Evolutionary conservation across 805 yeast species (phyloP).

Genomic region (Schwanniomyces occidentalis): DNA sequence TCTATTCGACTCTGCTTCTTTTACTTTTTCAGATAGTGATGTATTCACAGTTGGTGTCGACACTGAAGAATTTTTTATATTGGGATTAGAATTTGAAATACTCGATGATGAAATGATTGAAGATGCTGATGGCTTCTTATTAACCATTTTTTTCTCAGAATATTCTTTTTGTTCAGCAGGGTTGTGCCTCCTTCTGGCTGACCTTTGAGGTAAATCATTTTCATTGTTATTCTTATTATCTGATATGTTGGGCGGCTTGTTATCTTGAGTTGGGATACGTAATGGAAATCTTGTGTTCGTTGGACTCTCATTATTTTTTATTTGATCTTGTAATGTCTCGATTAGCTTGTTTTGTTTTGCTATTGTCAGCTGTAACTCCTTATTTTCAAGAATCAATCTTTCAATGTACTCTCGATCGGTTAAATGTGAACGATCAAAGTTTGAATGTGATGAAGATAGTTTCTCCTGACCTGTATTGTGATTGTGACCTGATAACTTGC

Average conservation of each 20-base stretch:
- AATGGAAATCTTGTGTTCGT: background rate
- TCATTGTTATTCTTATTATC: background rate
- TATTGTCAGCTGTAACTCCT: constrained; percentile 23
- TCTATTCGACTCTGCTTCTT: constrained; percentile 12
- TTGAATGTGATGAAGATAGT: constrained; percentile 35
- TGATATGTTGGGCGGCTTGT: background rate
- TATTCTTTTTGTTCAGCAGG: background rate
- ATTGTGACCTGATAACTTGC: no score
- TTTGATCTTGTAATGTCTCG: constrained; percentile 10
- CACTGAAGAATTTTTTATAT: constrained; percentile 9
- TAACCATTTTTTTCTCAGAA: background rate
- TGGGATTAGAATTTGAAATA: constrained; percentile 12
- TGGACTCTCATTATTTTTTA: constrained; percentile 8
- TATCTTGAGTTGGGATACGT: constrained; percentile 1
- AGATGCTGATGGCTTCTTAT: constrained; percentile 1
- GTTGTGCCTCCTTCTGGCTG: constrained; percentile 21
- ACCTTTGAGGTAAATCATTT: constrained; percentile 25
- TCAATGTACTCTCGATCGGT: constrained; percentile 34
- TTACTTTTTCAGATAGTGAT: background rate
- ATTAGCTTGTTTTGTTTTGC: constrained; percentile 10
- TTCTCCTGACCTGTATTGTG: no score
- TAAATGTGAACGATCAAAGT: constrained; percentile 31
- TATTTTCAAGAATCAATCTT: constrained; percentile 34
- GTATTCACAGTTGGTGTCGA: constrained; percentile 8
- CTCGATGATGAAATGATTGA: constrained; percentile 11